phyloP scores from a whole-genome alignment of 2,329 filamentous ascomycete species.

The Aspergillus glaucus region DNA sequence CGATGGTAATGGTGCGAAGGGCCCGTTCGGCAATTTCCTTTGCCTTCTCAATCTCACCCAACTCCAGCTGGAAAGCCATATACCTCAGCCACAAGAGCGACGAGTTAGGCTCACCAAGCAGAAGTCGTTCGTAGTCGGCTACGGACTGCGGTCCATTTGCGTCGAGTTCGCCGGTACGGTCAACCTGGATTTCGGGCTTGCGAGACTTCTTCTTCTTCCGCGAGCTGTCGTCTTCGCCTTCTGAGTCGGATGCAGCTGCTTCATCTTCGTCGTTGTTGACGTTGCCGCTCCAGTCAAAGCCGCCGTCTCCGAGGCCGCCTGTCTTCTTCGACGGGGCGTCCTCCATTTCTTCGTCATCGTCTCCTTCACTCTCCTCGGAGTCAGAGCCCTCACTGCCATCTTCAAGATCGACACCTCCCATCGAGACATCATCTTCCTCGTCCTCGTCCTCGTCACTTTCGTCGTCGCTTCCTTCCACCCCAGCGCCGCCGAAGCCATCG shows the following conservation, averaged over 20 bases:
- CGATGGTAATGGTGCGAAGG: constrained; percentile 81
- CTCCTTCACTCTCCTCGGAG: constrained; percentile 38
- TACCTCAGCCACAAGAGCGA: constrained; percentile 91
- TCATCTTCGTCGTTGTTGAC: constrained; percentile 49
- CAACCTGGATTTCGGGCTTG: constrained; percentile 72
- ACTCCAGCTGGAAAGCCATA: constrained; percentile 96
- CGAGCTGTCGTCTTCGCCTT: constrained; percentile 33
- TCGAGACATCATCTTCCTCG: constrained; percentile 28
- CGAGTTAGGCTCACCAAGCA: constrained; percentile 89
- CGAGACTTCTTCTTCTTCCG: constrained; percentile 69
- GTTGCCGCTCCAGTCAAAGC: constrained; percentile 82
- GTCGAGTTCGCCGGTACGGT: constrained; percentile 88
- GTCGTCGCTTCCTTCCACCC: constrained; percentile 31
- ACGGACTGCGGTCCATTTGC: constrained; percentile 80
- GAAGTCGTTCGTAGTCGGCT: constrained; percentile 86
- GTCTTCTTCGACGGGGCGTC: constrained; percentile 31
- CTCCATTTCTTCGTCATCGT: constrained; percentile 41
- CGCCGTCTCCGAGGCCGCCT: constrained; percentile 61
- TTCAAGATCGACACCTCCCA: constrained; percentile 42
- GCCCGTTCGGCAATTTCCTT: constrained; percentile 86
- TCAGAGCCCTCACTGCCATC: constrained; percentile 36
- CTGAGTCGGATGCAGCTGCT: constrained; percentile 45
- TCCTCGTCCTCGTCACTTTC: constrained; percentile 28
- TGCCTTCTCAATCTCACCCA: constrained; percentile 82
- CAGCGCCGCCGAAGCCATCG: constrained; percentile 24